Conservation (phyloP, 192 early-diverging fungal species). For the Coemansia aciculifera region DNA sequence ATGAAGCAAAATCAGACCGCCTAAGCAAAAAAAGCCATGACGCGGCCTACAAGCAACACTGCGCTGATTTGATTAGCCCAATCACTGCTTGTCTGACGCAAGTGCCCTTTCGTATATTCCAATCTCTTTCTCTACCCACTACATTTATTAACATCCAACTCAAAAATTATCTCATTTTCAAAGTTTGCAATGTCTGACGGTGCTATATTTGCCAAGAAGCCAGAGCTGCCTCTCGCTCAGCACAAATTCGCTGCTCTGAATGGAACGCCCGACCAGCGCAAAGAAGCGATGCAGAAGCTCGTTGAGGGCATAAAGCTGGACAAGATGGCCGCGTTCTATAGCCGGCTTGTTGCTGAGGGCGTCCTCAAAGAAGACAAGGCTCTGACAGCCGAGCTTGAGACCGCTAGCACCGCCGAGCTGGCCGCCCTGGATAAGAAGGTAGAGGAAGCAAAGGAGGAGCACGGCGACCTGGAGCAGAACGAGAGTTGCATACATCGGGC, state of each 20-base stretch:
- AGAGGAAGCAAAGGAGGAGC: conserved; percentile 87
- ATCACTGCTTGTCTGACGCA: conserved; percentile 28
- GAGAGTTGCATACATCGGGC: conserved; percentile 81
- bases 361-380: conserved; percentile 35
- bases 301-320: conserved; percentile 76
- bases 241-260: conserved; percentile 75
- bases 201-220: conserved; percentile 74
- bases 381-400: conserved; percentile 37
- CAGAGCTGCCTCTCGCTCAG: conserved; percentile 85
- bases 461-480: conserved; percentile 80
- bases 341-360: conserved; percentile 28
- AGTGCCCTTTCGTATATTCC: background rate
- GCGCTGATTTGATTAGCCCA: background rate
- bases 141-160: background rate
- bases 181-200: conserved; percentile 59
- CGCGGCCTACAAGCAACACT: conserved; percentile 16
- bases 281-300: conserved; percentile 69
- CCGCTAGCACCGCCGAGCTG: conserved; percentile 76
- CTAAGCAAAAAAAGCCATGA: conserved; percentile 10
- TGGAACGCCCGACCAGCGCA: conserved; percentile 69
- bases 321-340: conserved; percentile 61
- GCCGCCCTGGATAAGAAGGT: conserved; percentile 79
- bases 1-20: background rate
- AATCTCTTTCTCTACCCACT: background rate
- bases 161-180: conserved; percentile 3